A percentile compares a stretch with the other conserved stretches of the same genome.
These are phyloP conservation scores for Diplodia mutila DNA, from an alignment of 2,329 filamentous ascomycete species.

Conservation along the genomic window DNA sequence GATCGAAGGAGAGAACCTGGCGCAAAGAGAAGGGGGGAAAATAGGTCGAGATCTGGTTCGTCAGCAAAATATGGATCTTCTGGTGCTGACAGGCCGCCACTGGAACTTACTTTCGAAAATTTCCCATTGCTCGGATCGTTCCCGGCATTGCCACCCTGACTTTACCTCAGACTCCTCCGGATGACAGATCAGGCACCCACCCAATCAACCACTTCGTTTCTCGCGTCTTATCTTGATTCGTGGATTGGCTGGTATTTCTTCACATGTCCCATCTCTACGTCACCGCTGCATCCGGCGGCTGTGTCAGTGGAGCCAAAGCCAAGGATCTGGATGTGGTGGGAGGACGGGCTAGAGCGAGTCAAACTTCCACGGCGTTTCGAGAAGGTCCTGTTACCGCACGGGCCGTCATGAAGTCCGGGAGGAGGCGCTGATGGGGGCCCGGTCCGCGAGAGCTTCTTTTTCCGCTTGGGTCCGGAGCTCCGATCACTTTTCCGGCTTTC, in stretches of 20 bases:
- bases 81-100: background rate
- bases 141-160: background rate
- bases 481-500: background rate
- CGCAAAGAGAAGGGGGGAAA: background rate
- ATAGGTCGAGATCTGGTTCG: background rate
- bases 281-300: slow-evolving; percentile 4
- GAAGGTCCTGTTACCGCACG: slow-evolving; percentile 8
- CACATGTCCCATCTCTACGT: background rate
- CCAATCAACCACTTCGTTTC: background rate
- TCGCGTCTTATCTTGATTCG: background rate
- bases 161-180: background rate
- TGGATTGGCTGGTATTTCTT: background rate
- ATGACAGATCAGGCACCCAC: background rate
- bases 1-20: background rate
- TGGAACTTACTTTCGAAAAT: background rate
- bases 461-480: background rate
- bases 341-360: background rate
- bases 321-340: background rate
- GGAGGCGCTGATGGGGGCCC: background rate
- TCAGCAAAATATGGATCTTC: background rate
- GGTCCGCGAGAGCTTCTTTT: background rate
- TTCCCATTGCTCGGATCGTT: background rate
- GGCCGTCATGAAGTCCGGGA: background rate
- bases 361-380: slow-evolving; percentile 11
- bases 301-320: slow-evolving; percentile 5